These are phyloP conservation scores for Pseudogymnoascus sp. DNA, from an alignment of 2,329 filamentous ascomycete species.

Conservation along the genomic window DNA sequence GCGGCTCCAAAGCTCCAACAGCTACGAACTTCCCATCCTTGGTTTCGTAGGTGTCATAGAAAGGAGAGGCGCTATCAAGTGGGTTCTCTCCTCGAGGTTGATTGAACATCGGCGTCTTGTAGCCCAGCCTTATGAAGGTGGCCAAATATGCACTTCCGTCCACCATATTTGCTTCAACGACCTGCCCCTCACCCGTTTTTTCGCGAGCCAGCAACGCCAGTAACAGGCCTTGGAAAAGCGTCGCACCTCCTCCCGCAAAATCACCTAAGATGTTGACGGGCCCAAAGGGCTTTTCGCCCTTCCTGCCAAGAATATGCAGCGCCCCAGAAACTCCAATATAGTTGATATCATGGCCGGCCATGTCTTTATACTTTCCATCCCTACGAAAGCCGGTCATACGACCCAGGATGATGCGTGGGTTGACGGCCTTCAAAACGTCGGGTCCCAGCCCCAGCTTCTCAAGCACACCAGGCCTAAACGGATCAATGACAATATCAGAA, in stretches of 20 bases:
- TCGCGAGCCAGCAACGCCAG: conserved; percentile 65
- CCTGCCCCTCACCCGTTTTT: conserved; percentile 64
- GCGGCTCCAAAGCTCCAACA: conserved; percentile 83
- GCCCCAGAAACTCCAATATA: conserved; percentile 86
- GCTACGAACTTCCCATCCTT: conserved; percentile 72
- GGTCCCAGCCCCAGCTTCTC: conserved; percentile 78
- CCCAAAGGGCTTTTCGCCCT: conserved; percentile 62
- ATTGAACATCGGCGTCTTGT: conserved; percentile 56
- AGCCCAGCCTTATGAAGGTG: conserved; percentile 64
- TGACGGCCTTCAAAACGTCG: conserved; percentile 52
- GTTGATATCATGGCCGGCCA: conserved; percentile 96
- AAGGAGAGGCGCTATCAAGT: conserved; percentile 79
- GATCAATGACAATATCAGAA: conserved; percentile 81
- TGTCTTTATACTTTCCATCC: conserved; percentile 74
- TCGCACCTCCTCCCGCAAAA: conserved; percentile 82
- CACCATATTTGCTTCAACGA: conserved; percentile 96
- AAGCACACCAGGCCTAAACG: conserved; percentile 83
- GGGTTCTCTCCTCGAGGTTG: conserved; percentile 63
- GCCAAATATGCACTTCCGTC: conserved; percentile 76
- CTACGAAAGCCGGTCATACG: conserved; percentile 86
- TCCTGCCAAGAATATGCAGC: conserved; percentile 66
- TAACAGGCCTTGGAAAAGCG: conserved; percentile 73
- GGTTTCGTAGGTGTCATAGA: conserved; percentile 84
- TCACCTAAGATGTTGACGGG: conserved; percentile 82
- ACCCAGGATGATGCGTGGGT: conserved; percentile 70